phyloP scores from a whole-genome alignment of 78 protist species.

The Paulinella micropora region DNA sequence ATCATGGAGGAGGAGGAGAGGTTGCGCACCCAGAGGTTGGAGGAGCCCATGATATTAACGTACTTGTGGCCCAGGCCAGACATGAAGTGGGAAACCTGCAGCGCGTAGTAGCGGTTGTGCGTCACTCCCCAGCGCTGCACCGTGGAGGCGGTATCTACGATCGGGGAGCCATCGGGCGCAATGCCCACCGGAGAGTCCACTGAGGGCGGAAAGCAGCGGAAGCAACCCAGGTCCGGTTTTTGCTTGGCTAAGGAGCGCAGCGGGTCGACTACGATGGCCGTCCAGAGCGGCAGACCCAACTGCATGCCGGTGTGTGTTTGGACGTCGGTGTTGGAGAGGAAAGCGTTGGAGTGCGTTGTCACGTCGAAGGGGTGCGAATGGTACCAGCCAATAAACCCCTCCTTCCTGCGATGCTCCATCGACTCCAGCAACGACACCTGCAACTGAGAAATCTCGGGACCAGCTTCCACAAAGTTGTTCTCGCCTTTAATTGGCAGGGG shows the following conservation, averaged over 20 bases:
- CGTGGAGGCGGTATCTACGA: neutral
- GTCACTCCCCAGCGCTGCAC: neutral
- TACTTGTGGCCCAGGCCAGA: neutral
- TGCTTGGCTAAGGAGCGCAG: neutral
- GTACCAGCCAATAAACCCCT: constrained; percentile 9
- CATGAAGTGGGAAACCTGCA: neutral
- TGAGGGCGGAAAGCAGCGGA: neutral
- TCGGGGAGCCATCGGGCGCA: neutral
- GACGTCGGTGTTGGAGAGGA: constrained; percentile 2
- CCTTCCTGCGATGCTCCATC: neutral
- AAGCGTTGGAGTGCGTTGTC: neutral
- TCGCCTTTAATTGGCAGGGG: neutral
- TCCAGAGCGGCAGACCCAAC: too few relatives aligned
- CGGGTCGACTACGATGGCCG: neutral
- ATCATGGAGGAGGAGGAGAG: neutral
- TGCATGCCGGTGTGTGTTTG: too few relatives aligned
- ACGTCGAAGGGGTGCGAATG: constrained; percentile 22
- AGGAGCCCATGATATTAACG: neutral
- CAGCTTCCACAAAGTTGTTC: neutral
- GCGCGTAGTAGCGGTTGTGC: neutral
- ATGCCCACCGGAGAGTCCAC: neutral
- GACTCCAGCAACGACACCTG: neutral
- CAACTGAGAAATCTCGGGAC: neutral
- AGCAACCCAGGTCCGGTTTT: neutral
- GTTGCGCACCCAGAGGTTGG: neutral